Base-by-base conservation (phyloP, 192 early-diverging fungal species). In the Gryganskiella cystojenkinii region DNA sequence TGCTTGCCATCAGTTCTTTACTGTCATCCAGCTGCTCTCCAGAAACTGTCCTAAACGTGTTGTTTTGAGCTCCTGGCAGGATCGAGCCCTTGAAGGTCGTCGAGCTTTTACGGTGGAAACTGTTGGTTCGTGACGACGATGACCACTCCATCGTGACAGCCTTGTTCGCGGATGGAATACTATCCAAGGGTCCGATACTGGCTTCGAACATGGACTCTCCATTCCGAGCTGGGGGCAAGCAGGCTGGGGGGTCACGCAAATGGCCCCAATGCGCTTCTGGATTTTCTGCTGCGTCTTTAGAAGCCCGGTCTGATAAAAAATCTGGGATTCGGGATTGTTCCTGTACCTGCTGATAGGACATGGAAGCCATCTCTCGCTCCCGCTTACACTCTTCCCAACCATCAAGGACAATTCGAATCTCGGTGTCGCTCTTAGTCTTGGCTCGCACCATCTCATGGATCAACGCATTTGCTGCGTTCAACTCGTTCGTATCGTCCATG, bases 331-430 rank as follows among this genome's bases (percentile, higher is more conserved):
- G 15, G n/a, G 13, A 19, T 4, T 31, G 55, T 56, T 33, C 14
- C 33, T 31, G 55, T 22, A 25, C 60, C 28, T 78, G 65, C 37
- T 69, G 74, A 20, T 58, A 69, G 5, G 66, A 59, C 25, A 58
- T 10, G 11, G 45, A 78, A 24, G 61, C 54, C 40, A 69, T 53
- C 37, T 78, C 73, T 25, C 57, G 63, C 31, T 78, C 74, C 8
- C 67, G 53, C 43, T 78, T 78, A 50, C 74, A 69, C 47, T 78
- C 74, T 28, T 78, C 68, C 74, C 74, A 78, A 22, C 74, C 74
- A 54, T 78, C 74, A 10, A 78, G 45, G 2, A 78, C 56, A 25
- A 78, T 78, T 13, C 56, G 60, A 7, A 78, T 78, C 34, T 78
- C 74, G 14, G 74, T 55, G 63, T 78, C 74, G 28, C 74, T 78